Evolutionary conservation across 768 basidiomycete genomes (phyloP).

Genomic region (Cantharellus anzutake): DNA sequence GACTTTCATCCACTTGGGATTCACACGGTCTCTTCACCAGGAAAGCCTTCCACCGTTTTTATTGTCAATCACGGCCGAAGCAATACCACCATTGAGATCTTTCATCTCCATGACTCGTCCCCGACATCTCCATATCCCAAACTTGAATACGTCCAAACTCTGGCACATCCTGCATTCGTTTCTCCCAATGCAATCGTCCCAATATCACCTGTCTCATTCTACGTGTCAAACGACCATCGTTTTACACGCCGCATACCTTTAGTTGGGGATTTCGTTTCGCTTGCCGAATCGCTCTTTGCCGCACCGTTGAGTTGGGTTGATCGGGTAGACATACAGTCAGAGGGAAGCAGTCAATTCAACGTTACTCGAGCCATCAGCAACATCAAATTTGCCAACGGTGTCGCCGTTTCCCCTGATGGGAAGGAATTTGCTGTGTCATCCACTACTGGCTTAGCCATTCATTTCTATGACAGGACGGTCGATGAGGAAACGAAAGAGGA

Average conservation of each 20-base stretch:
- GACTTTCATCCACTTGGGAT: constrained; percentile 60
- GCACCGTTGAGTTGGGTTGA: constrained; percentile 42
- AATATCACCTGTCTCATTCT: constrained; percentile 48
- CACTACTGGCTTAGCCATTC: constrained; percentile 27
- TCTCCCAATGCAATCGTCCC: constrained; percentile 42
- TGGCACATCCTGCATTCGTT: constrained; percentile 36
- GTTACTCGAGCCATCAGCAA: constrained; percentile 13
- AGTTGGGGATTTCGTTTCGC: constrained; percentile 31
- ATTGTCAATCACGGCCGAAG: constrained; percentile 48
- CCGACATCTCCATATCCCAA: constrained; percentile 12
- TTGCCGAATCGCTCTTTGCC: constrained; percentile 34
- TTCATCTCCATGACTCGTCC: constrained; percentile 28
- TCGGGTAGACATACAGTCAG: constrained; percentile 21
- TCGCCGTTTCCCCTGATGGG: constrained; percentile 35
- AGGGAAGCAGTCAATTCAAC: constrained; percentile 10
- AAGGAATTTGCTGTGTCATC: constrained; percentile 37
- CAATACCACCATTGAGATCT: constrained; percentile 48
- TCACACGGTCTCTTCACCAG: constrained; percentile 23
- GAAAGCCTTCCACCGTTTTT: constrained; percentile 33
- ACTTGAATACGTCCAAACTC: constrained; percentile 39
- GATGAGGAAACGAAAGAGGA: constrained; percentile 2
- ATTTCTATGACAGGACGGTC: constrained; percentile 23
- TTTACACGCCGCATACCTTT: constrained; percentile 40
- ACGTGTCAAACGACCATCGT: constrained; percentile 53
- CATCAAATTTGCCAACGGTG: constrained; percentile 49